Evolutionary conservation across 2,329 filamentous ascomycete genomes (phyloP), one percentile per base, ranked within the genome.

Genomic region (Diplodia scrobiculata): DNA sequence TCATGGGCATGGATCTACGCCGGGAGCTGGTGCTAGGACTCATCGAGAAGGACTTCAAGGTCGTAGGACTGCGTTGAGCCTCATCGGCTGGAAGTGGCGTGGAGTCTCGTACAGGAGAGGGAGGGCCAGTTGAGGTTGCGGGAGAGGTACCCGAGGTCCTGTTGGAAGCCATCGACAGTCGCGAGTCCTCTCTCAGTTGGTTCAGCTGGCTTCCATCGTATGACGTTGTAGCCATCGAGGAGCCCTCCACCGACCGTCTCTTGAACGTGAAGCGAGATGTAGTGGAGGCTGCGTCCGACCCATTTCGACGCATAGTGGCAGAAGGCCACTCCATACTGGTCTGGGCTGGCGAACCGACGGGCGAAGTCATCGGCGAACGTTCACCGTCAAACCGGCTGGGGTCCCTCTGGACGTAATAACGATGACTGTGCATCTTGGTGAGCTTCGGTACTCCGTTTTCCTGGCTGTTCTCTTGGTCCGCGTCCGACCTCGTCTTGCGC

Each of bases 401-500:
- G 51, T 78, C 73, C 36, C 77, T 71, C 60, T 75, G 75, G 34
- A 77, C 71, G 34, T 73, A 72, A 68, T 77, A 78, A 10, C 77
- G 75, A 68, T 78, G 78, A 62, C 73, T 76, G 21, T 73, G 71
- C 34, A 54, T 75, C 66, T 72, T 74, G n/a, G 64, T 66, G 27
- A 72, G 70, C n/a, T 51, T 55, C 11, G 5, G 65, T 13, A 7
- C 21, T 4, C 32, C 21, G 59, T 67, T 66, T 72, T 73, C 27
- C 70, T 72, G 45, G 68, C 63, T 2, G 68, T 68, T 32, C 71
- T 73, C 36, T 74, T 74, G 10, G 69, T 68, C 70, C 3, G 72
- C 69, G 27, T 77, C 75, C 11, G 73, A 69, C 64, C 71, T 74
- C 2, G 67, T 67, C 74, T 85, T 88, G 78, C 85, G 89, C 19